Percentiles rank a stretch among this genome's conserved stretches.
These are phyloP conservation scores for Leptodontidium sp. DNA, from an alignment of 2,329 filamentous ascomycete genomes.

Conservation along the genomic window DNA sequence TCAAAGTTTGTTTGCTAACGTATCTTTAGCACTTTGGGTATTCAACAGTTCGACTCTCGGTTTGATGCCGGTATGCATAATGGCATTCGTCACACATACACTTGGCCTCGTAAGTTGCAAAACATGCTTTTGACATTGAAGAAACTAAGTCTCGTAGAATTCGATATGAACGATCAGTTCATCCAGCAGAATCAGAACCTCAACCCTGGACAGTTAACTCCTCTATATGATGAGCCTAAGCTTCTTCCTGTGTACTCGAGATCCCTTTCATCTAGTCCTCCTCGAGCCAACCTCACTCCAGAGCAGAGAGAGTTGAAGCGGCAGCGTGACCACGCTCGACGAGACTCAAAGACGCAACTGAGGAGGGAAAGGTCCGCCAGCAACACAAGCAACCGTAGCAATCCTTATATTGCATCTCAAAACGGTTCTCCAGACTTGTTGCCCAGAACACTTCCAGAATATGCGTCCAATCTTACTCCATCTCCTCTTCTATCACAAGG, in stretches of 20 bases:
- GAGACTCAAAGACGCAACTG: conserved; percentile 64
- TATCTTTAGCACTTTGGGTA: conserved; percentile 42
- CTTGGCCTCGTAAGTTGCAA: conserved; percentile 45
- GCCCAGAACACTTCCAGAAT: conserved; percentile 44
- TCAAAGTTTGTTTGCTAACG: conserved; percentile 23
- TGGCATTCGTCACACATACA: conserved; percentile 42
- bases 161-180: conserved; percentile 45
- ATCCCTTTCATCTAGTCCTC: conserved; percentile 62
- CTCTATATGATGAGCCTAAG: conserved; percentile 44
- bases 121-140: background rate
- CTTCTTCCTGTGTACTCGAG: conserved; percentile 45
- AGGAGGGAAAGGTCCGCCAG: conserved; percentile 53
- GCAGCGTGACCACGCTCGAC: conserved; percentile 65
- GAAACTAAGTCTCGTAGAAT: conserved; percentile 41
- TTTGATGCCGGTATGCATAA: conserved; percentile 42
- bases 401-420: conserved; percentile 45
- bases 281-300: conserved; percentile 60
- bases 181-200: conserved; percentile 42
- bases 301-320: conserved; percentile 70
- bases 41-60: conserved; percentile 45
- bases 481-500: conserved; percentile 45
- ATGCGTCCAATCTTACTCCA: conserved; percentile 43
- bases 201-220: conserved; percentile 40
- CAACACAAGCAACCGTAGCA: conserved; percentile 47
- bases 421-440: conserved; percentile 46